phyloP scores from a whole-genome alignment of 2,329 filamentous ascomycete genomes.

The Thielaviopsis populi region DNA sequence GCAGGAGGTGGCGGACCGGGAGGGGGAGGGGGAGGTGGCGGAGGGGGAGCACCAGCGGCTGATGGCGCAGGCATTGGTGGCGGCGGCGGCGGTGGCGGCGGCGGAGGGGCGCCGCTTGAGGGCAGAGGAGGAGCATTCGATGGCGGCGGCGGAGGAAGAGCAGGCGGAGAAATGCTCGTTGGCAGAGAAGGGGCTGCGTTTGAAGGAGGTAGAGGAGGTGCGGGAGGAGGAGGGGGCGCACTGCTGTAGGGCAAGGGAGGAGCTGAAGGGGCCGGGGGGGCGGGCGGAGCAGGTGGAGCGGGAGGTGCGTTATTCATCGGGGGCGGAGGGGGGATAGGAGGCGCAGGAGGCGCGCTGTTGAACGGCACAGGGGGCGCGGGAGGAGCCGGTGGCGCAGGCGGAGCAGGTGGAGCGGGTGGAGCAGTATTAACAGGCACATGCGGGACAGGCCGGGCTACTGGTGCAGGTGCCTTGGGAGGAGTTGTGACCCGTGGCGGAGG shows the following conservation, averaged over 20 bases:
- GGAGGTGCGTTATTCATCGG: slow-evolving; percentile 20
- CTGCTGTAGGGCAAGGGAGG: slow-evolving; percentile 24
- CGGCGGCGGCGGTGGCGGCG: slow-evolving; percentile 30
- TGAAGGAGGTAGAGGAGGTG: slow-evolving; percentile 33
- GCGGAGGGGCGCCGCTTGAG: slow-evolving; percentile 20
- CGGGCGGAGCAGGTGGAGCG: slow-evolving; percentile 49
- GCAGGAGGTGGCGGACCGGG: slow-evolving; percentile 20
- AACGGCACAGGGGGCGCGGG: neutral
- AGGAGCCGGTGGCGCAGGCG: slow-evolving; percentile 6
- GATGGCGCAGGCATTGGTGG: slow-evolving; percentile 26
- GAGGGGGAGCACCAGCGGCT: slow-evolving; percentile 28
- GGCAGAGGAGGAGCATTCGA: slow-evolving; percentile 28
- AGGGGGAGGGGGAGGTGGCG: slow-evolving; percentile 34
- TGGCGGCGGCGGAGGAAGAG: slow-evolving; percentile 31
- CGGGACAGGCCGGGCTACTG: slow-evolving; percentile 3
- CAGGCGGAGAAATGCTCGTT: slow-evolving; percentile 20
- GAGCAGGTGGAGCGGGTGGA: slow-evolving; percentile 19
- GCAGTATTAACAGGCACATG: neutral
- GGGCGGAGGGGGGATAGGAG: slow-evolving; percentile 16
- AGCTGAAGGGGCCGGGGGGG: slow-evolving; percentile 51
- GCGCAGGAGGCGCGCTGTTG: slow-evolving; percentile 14
- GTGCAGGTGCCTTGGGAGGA: slow-evolving; percentile 1
- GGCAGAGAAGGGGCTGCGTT: slow-evolving; percentile 35
- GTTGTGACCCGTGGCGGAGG: slow-evolving; percentile 8
- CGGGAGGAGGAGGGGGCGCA: slow-evolving; percentile 24